Evolutionary conservation across 1,139 yeast genomes (phyloP), one percentile per base, ranked within the genome.

Genomic region (Blastobotrys proliferans): DNA sequence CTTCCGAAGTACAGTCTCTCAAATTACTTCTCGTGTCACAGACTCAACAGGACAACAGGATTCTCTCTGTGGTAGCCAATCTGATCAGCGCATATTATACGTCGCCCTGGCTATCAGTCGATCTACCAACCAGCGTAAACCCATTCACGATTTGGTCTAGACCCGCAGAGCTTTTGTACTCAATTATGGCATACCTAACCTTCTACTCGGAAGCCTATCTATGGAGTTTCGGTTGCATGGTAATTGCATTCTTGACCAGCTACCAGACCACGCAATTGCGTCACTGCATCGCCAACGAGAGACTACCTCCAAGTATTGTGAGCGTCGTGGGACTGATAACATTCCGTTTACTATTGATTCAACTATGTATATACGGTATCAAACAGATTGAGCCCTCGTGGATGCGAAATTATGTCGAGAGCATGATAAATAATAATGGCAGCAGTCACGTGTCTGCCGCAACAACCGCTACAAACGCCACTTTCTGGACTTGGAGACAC

Each of bases 251-350:
- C 5, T 18, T 24, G 17, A 6, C 36, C 2, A 32, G 42, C 20
- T 38, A 32, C 26, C 36, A 28, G 27, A 25, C 36, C 8, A 38
- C 42, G n/a, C 26, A 32, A 6, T 19, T 38, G 25, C 19, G 37
- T 3, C 10, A 9, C 16, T 22, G 21, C 26, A 21, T 38, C 4
- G 26, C 26, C 13, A n/a, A 28, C n/a, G 21, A 22, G 9, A 16
- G 14, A 3, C 28, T 27, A 6, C 31, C 31, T 18, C 9, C 13
- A 4, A 19, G 19, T 11, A 9, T 36, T 10, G 18, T 33, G 6
- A 19, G 38, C 17, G 26, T 22, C 8, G 4, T 28, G 3, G 11
- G 19, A n/a, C 20, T 30, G 11, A 21, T 37, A 3, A 10, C 30
- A 14, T 28, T 29, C 16, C 27, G 35, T 4, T 24, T 29, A 13